Evolutionary conservation across 2,329 filamentous ascomycete species (phyloP), one percentile per base, ranked within the genome.

Genomic region (Pseudogymnoascus sp.): DNA sequence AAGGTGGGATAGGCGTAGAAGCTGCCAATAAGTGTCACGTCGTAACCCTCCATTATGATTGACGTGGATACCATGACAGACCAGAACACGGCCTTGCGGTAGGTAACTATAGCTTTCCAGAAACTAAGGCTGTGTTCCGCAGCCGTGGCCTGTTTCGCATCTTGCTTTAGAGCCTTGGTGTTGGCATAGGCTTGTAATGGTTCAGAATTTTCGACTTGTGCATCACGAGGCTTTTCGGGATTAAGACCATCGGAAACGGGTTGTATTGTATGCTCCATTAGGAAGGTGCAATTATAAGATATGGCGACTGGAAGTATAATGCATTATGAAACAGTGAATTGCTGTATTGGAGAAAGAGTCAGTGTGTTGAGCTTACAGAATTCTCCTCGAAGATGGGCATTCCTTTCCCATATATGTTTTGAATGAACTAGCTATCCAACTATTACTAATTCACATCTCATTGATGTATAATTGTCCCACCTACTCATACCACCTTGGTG

Each of bases 71-170:
- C 67, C 38, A 72, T 40, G 21, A 75, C 64, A 6, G 73, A 73
- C 70, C 73, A 75, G 14, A 61, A 63, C 28, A 68, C 80, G 65
- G 81, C 80, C 73, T 79, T 78, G 16, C 80, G 81, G 70, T 83
- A 81, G 14, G 75, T 76, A 69, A 72, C 76, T 62, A 82, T 76
- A 65, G 80, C 80, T 67, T 80, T 60, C 9, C 76, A 40, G 43
- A 80, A 77, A 1, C 70, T 73, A 77, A 81, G 80, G 37, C 74
- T 69, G 68, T 80, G 78, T 71, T 83, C 80, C 21, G 21, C 16
- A 6, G 16, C 60, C 16, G 52, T 63, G 14, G 61, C 61, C 7
- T 60, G 11, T 28, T 38, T 18, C 16, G 61, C 61, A 25, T 63
- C 61, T 6, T 60, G 45, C 14, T 52, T 16, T 9, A 52, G 45